Evolutionary conservation across 768 basidiomycete species (phyloP), one percentile per base, ranked within the genome.

Genomic region (Agrocybe chaxingu): DNA sequence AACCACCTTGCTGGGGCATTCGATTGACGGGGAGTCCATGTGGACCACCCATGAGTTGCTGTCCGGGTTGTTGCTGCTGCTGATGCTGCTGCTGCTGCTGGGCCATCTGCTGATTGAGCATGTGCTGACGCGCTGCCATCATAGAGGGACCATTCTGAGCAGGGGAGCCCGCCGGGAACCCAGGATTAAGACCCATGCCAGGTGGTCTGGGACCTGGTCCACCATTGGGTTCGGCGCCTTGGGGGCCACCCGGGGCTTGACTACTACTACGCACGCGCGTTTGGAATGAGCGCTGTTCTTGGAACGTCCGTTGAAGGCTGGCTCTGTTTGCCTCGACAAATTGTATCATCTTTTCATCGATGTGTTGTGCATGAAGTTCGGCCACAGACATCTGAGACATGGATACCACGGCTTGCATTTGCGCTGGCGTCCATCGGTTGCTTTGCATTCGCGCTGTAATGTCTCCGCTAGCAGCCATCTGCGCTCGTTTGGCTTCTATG

Each of bases 271-370:
- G 61, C 45, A 73, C 48, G 48, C 51, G 45, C 53, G 67, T 51
- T 57, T 66, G 61, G 55, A 78, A 76, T 18, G 53, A 54, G 16
- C 62, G 65, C 52, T 73, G 69, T 29, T 77, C 77, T 42, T 68
- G 62, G 2, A 58, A 56, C 18, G 64, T 62, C 42, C 72, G 66
- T 58, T 80, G 77, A 33, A 81, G 56, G 30, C 64, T 60, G n/a
- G 70, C 48, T 49, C 87, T 80, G 57, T 85, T 62, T 3, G 57
- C 55, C 57, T 89, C 87, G 34, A 89, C 78, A 50, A 80, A 71
- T 31, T 66, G 51, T 42, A 90, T 82, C 48, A 80, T 64, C 42
- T 70, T 55, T 16, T 81, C 80, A 4, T 70, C 66, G 7, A 86
- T 63, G 10, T 74, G 73, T 36, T 70, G 74, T 10, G 67, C 67